These are phyloP conservation scores for Ophiostoma sp. DNA, from an alignment of 2,329 filamentous ascomycete genomes.

Conservation along the genomic window DNA sequence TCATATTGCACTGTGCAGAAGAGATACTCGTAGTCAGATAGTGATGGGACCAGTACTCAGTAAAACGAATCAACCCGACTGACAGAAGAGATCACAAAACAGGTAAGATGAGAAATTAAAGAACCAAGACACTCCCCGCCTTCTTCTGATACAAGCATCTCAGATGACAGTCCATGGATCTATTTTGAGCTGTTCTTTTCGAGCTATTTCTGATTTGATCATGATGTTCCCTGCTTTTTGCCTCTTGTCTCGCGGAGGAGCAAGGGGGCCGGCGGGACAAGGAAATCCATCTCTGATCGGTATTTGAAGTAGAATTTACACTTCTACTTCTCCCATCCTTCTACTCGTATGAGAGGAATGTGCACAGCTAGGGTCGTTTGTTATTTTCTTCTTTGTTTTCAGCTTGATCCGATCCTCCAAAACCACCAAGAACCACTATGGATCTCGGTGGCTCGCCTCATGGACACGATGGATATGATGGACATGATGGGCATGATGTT, in stretches of 20 bases:
- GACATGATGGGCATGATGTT: too few species aligned
- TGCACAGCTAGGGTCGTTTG: background rate
- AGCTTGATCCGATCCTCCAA: too few species aligned
- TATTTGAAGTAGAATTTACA: background rate
- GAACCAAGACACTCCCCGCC: too few species aligned
- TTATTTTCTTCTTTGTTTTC: background rate
- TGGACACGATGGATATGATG: too few species aligned
- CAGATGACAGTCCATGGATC: background rate
- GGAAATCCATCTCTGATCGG: background rate
- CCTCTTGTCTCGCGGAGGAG: background rate
- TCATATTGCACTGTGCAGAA: slow-evolving; percentile 2
- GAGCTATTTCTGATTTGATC: background rate
- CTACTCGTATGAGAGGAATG: background rate
- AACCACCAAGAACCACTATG: too few species aligned
- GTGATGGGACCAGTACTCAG: too few species aligned
- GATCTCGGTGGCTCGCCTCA: too few species aligned
- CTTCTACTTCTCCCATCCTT: background rate
- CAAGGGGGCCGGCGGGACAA: background rate
- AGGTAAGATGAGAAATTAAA: too few species aligned
- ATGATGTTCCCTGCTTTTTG: slow-evolving; percentile 1
- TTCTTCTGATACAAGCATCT: background rate
- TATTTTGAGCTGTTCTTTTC: background rate
- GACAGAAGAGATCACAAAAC: too few species aligned
- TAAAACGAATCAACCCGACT: too few species aligned
- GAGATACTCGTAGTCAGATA: background rate